Conservation (phyloP, 805 yeast species). For the Kodamaea lidongshanica region DNA sequence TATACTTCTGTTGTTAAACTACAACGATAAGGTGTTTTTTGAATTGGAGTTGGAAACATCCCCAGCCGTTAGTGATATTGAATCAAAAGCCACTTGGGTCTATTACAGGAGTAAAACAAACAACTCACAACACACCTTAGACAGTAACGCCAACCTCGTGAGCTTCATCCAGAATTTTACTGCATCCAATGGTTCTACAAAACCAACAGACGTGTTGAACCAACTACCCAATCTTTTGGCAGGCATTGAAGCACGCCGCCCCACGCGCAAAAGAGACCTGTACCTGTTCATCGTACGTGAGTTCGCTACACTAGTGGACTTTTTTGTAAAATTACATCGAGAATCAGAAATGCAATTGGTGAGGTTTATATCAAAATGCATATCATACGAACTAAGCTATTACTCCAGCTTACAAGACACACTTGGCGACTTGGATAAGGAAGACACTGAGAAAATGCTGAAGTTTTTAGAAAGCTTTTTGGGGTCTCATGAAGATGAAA, state of each 20-base stretch:
- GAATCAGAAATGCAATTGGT: slow-evolving; percentile 15
- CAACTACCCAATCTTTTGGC: slow-evolving; percentile 2
- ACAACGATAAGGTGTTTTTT: slow-evolving; percentile 11
- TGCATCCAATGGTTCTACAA: background rate
- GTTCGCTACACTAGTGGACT: slow-evolving; percentile 14
- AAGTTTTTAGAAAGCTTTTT: slow-evolving; percentile 17
- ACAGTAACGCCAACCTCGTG: slow-evolving; percentile 3
- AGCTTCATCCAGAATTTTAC: slow-evolving; percentile 6
- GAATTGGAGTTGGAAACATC: slow-evolving; percentile 9
- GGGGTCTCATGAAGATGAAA: slow-evolving; percentile 7
- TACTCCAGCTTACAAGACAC: slow-evolving; percentile 13
- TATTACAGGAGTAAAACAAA: slow-evolving; percentile 2
- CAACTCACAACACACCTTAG: slow-evolving; percentile 1
- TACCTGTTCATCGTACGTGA: slow-evolving; percentile 13
- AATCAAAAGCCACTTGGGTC: slow-evolving; percentile 5
- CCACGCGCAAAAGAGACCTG: slow-evolving; percentile 14
- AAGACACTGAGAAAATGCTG: slow-evolving; percentile 19
- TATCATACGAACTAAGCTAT: slow-evolving; percentile 14
- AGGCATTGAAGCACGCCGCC: slow-evolving; percentile 8
- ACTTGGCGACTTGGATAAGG: slow-evolving; percentile 13
- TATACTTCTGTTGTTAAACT: slow-evolving; percentile 13
- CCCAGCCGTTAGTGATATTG: slow-evolving; percentile 1
- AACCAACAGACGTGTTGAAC: background rate
- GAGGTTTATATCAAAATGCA: slow-evolving; percentile 15
- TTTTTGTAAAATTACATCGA: slow-evolving; percentile 12